Conservation (phyloP, 371 early-diverging fungal species). For the Lichtheimia ramosa region DNA sequence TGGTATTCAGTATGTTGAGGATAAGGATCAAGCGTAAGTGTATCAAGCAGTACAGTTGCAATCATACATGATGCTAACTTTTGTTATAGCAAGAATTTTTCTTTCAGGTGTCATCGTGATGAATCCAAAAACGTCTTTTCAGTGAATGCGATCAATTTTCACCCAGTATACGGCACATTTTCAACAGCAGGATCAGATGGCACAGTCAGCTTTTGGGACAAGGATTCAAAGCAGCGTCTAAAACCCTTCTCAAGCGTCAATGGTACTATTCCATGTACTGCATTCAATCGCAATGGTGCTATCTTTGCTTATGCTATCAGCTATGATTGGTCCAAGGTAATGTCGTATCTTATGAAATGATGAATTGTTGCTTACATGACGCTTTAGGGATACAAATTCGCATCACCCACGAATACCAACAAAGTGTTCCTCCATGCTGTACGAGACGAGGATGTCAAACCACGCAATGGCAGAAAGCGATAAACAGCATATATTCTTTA, state of each 20-base stretch:
- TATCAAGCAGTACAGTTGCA: neutral
- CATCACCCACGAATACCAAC: slow-evolving; percentile 46
- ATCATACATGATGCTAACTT: too few species aligned
- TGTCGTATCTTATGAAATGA: too few species aligned
- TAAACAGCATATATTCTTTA: slow-evolving; percentile 15
- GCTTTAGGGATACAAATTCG: slow-evolving; percentile 54
- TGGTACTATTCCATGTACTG: slow-evolving; percentile 73
- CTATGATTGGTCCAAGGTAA: slow-evolving; percentile 98
- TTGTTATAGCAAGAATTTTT: slow-evolving; percentile 69
- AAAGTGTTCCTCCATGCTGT: slow-evolving; percentile 77
- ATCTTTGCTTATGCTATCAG: slow-evolving; percentile 95
- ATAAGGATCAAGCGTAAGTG: slow-evolving; percentile 74
- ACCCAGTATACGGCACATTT: slow-evolving; percentile 88
- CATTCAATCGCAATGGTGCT: slow-evolving; percentile 85
- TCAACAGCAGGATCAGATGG: slow-evolving; percentile 95
- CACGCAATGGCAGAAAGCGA: slow-evolving; percentile 58
- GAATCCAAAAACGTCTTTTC: slow-evolving; percentile 72
- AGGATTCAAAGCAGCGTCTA: slow-evolving; percentile 86
- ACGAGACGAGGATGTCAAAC: slow-evolving; percentile 81
- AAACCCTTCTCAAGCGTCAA: slow-evolving; percentile 65
- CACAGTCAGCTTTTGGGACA: slow-evolving; percentile 92
- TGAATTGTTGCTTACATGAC: neutral
- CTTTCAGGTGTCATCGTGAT: slow-evolving; percentile 95
- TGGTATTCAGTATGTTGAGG: slow-evolving; percentile 88
- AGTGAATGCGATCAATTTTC: slow-evolving; percentile 84